Percentiles rank a stretch among this genome's conserved stretches.
phyloP scores from a whole-genome alignment of 106 monocot species.

The Dendrobium chrysotoxum region DNA sequence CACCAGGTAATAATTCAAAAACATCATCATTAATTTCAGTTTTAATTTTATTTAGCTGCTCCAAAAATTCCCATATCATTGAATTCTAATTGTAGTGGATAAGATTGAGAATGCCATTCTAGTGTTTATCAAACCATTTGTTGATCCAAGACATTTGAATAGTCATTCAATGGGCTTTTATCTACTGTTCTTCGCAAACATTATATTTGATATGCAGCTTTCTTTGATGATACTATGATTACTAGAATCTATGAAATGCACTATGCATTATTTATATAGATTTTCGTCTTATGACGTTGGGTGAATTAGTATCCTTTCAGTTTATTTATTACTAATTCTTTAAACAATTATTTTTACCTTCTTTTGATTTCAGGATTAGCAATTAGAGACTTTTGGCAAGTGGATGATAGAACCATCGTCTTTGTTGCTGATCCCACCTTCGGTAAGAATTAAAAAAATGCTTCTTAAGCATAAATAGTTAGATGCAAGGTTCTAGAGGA shows the following conservation, averaged over 20 bases:
- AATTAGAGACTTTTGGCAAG: conserved; percentile 87
- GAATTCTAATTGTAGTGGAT: background rate
- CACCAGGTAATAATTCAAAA: conserved; percentile 52
- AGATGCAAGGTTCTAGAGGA: background rate
- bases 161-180: background rate
- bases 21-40: background rate
- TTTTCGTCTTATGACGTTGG: background rate
- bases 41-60: background rate
- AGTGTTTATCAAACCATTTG: background rate
- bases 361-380: conserved; percentile 60
- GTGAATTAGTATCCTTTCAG: background rate
- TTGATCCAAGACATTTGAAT: background rate
- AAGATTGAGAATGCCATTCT: too few species aligned
- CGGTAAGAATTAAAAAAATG: conserved; percentile 31
- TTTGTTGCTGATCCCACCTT: conserved; percentile 97
- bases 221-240: background rate
- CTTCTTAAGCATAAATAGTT: background rate
- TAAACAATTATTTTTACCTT: background rate
- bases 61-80: background rate
- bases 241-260: too few species aligned
- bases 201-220: background rate
- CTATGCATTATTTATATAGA: background rate
- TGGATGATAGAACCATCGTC: conserved; percentile 87
- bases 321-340: background rate
- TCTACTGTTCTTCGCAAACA: background rate